phyloP scores from a whole-genome alignment of 495 filamentous ascomycete genomes.

The Neurospora sp. region DNA sequence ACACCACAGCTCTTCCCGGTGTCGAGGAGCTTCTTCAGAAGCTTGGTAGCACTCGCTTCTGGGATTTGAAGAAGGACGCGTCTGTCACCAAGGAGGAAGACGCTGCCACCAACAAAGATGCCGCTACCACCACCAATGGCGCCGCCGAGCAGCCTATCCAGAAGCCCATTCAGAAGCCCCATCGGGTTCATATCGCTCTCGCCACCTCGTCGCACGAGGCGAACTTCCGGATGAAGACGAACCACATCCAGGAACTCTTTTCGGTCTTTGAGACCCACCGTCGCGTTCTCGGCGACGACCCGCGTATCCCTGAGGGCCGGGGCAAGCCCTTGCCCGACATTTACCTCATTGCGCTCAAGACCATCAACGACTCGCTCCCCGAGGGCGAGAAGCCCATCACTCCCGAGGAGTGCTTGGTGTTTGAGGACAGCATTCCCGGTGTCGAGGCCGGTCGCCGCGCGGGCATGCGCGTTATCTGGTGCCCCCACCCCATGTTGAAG shows the following conservation, averaged over 20 bases:
- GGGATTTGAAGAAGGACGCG: constrained; percentile 21
- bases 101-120: no score
- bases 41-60: constrained; percentile 38
- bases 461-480: constrained; percentile 93
- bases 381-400: constrained; percentile 56
- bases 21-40: constrained; percentile 55
- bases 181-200: constrained; percentile 67
- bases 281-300: constrained; percentile 78
- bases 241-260: constrained; percentile 66
- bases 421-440: constrained; percentile 89
- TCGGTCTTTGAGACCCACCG: constrained; percentile 54
- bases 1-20: constrained; percentile 67
- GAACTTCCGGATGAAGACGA: constrained; percentile 75
- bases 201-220: constrained; percentile 63
- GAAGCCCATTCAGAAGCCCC: constrained; percentile 7
- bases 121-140: background rate
- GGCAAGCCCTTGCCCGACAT: constrained; percentile 96
- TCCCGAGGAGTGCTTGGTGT: constrained; percentile 87
- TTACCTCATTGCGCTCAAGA: constrained; percentile 76
- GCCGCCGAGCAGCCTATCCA: background rate
- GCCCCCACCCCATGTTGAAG: constrained; percentile 72
- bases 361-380: constrained; percentile 63
- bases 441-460: constrained; percentile 86
- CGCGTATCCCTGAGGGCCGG: constrained; percentile 62
- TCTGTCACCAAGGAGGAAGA: background rate